These are phyloP conservation scores for Musa balbisiana DNA, from an alignment of 202 grass and related monocot genomes.

Conservation along the genomic window DNA sequence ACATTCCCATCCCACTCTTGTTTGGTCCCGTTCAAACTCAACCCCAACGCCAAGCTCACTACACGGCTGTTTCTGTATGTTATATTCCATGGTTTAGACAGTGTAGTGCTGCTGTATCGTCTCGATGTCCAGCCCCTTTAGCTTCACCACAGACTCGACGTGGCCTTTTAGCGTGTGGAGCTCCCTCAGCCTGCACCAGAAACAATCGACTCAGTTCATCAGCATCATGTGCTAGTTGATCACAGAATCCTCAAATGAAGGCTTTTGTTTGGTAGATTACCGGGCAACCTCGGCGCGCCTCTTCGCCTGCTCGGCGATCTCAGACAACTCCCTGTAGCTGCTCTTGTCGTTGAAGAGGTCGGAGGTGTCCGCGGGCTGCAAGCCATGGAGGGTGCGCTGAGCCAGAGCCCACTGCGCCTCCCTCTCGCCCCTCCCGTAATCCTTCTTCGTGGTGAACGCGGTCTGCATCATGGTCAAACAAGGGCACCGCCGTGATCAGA, in stretches of 20 bases:
- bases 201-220: neutral
- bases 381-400: constrained; percentile 55
- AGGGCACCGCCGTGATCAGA: neutral
- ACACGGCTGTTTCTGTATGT: too few relatives aligned
- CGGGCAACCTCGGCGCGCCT: constrained; percentile 54
- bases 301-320: constrained; percentile 46
- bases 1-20: too few relatives aligned
- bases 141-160: constrained; percentile 53
- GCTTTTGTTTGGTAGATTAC: neutral
- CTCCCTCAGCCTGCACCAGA: constrained; percentile 40
- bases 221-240: neutral
- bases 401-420: constrained; percentile 51
- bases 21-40: too few relatives aligned
- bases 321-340: constrained; percentile 37
- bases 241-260: neutral
- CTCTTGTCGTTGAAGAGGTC: constrained; percentile 26
- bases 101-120: constrained; percentile 70
- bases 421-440: constrained; percentile 48
- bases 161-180: constrained; percentile 57
- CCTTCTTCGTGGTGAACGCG: constrained; percentile 49
- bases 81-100: constrained; percentile 21
- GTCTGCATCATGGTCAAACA: constrained; percentile 16
- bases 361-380: constrained; percentile 25
- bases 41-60: too few relatives aligned
- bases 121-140: constrained; percentile 71